Conservation (phyloP, 257 asterid species). For the Linaria vulgaris region DNA sequence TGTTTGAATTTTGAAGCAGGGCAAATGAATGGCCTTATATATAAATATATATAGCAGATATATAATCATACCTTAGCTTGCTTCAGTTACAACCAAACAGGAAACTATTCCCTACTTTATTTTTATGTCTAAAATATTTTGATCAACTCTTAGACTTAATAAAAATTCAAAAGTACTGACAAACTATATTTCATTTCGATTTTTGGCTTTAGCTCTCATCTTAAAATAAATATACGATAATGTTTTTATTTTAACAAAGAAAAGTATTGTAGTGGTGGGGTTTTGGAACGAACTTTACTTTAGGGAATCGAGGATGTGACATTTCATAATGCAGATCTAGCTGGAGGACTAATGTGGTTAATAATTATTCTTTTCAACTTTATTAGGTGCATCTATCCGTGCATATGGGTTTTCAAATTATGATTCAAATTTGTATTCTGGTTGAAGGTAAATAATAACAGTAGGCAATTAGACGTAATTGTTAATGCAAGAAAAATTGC, state of each 20-base stretch:
- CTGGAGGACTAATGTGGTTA: constrained; percentile 24
- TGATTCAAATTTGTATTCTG: constrained; percentile 19
- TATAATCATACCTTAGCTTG: too few species aligned
- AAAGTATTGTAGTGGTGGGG: constrained; percentile 32
- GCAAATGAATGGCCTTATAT: constrained; percentile 19
- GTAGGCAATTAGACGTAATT: constrained; percentile 25
- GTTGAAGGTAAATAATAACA: constrained; percentile 19
- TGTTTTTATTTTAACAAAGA: constrained; percentile 6
- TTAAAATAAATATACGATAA: neutral
- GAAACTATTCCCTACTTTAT: too few species aligned
- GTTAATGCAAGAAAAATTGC: constrained; percentile 25
- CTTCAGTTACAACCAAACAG: too few species aligned
- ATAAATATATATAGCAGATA: constrained; percentile 20
- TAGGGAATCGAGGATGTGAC: constrained; percentile 26
- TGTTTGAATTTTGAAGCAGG: neutral
- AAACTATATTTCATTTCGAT: too few species aligned
- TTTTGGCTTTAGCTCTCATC: too few species aligned
- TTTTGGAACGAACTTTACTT: constrained; percentile 23
- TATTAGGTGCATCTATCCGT: constrained; percentile 33
- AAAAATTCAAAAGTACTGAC: too few species aligned
- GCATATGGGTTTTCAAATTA: constrained; percentile 20
- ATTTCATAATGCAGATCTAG: constrained; percentile 20
- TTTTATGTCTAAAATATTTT: too few species aligned
- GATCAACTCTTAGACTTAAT: too few species aligned
- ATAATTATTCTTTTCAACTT: constrained; percentile 36